phyloP scores from a whole-genome alignment of 1,284 basidiomycete species.

The Trichosporon coremiiforme region DNA sequence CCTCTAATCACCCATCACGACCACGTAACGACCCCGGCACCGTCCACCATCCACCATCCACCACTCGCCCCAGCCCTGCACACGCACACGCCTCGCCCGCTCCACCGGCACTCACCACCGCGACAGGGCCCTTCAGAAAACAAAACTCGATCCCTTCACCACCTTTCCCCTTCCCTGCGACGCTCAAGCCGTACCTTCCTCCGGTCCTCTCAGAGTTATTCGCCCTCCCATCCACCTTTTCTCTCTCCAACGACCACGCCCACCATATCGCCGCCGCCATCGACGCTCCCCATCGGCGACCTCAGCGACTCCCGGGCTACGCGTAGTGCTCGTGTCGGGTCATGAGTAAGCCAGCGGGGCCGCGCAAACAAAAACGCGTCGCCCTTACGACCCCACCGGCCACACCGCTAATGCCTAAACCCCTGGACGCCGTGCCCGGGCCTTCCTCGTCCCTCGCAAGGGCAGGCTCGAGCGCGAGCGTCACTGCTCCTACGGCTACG shows the following conservation, averaged over 20 bases:
- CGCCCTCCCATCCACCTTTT: neutral
- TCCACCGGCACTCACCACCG: slow-evolving; percentile 1
- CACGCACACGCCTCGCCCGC: neutral
- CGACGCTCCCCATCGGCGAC: neutral
- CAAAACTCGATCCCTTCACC: slow-evolving; percentile 5
- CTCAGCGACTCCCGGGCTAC: neutral
- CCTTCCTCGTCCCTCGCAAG: slow-evolving; percentile 21
- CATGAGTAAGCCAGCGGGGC: slow-evolving; percentile 19
- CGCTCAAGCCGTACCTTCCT: slow-evolving; percentile 9
- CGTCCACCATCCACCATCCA: no score
- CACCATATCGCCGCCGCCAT: neutral
- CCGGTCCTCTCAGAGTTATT: neutral
- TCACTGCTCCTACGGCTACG: neutral
- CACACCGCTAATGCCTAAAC: slow-evolving; percentile 16
- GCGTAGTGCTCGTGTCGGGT: slow-evolving; percentile 17
- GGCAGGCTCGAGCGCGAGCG: slow-evolving; percentile 30
- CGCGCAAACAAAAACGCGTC: slow-evolving; percentile 14
- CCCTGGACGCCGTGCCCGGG: slow-evolving; percentile 24
- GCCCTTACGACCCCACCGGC: slow-evolving; percentile 18
- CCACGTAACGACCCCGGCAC: neutral
- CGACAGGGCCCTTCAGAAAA: neutral
- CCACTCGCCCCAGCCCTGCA: neutral
- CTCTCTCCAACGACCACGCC: neutral
- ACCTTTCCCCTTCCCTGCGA: slow-evolving; percentile 9
- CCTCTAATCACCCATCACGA: neutral